Evolutionary conservation across 495 filamentous ascomycete genomes (phyloP).

Genomic region (Cercophora scortea): DNA sequence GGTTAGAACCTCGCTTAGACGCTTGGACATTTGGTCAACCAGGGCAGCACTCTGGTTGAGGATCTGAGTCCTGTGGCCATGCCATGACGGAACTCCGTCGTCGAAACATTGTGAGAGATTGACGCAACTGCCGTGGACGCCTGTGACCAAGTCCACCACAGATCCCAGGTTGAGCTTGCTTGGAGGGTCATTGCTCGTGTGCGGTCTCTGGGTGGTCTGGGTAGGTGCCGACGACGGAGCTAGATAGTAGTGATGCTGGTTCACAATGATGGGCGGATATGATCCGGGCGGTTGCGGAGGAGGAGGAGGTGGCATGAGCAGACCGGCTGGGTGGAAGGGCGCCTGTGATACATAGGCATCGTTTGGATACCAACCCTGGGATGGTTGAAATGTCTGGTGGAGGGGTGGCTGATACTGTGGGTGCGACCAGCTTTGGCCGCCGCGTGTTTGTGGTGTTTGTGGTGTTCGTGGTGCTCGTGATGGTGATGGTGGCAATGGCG

Average conservation of each 20-base stretch:
- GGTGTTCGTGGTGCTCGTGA: not conserved
- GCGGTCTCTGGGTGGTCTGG: slow-evolving; percentile 9
- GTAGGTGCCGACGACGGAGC: slow-evolving; percentile 19
- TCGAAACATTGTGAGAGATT: slow-evolving; percentile 24
- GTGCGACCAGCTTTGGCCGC: slow-evolving; percentile 6
- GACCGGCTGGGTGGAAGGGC: slow-evolving; percentile 26
- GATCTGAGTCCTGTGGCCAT: slow-evolving; percentile 30
- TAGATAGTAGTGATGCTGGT: slow-evolving; percentile 42
- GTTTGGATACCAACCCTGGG: slow-evolving; percentile 17
- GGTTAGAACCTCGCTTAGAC: slow-evolving; percentile 56
- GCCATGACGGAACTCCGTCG: slow-evolving; percentile 27
- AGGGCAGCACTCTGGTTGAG: slow-evolving; percentile 41
- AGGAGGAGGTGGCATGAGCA: slow-evolving; percentile 19
- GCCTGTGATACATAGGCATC: slow-evolving; percentile 12
- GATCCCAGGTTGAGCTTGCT: slow-evolving; percentile 31
- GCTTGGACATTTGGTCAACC: slow-evolving; percentile 47
- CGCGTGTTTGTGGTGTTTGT: slow-evolving; percentile 4
- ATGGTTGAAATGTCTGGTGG: slow-evolving; percentile 4
- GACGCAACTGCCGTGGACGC: slow-evolving; percentile 18
- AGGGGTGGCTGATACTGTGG: slow-evolving; percentile 8
- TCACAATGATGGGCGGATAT: slow-evolving; percentile 36
- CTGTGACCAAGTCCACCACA: slow-evolving; percentile 27
- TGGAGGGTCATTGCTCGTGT: slow-evolving; percentile 13
- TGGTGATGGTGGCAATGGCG: not conserved
- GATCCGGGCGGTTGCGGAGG: slow-evolving; percentile 18